Conservation (phyloP, 176 grass and related monocot species). For the Tuctoria greenei region DNA sequence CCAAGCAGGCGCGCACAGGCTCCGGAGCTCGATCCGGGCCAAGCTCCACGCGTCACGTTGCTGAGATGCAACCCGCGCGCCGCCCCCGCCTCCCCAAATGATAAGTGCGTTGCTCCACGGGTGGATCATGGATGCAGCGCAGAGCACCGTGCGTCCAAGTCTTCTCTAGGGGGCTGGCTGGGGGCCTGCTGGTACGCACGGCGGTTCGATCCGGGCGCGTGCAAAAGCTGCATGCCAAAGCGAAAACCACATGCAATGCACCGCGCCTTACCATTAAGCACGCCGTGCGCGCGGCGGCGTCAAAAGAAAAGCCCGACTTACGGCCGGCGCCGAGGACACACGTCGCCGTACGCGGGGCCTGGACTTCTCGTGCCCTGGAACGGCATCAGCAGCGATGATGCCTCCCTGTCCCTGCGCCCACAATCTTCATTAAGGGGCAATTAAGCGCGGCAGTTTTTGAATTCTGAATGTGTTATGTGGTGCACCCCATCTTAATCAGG, state of each 20-base stretch:
- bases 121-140: not conserved
- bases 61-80: not conserved
- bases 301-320: not conserved
- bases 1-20: not conserved
- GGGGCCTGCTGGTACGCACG: not conserved
- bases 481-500: too few relatives aligned
- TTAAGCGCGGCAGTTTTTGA: too few relatives aligned
- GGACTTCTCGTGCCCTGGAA: conserved; percentile 25
- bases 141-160: too few relatives aligned
- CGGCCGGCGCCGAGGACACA: not conserved
- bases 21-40: not conserved
- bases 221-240: conserved; percentile 7
- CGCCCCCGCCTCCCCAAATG: not conserved
- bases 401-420: too few relatives aligned
- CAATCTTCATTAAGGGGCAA: too few relatives aligned
- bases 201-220: not conserved
- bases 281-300: not conserved
- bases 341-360: conserved; percentile 21
- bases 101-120: not conserved
- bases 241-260: not conserved
- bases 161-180: too few relatives aligned
- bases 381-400: conserved; percentile 27
- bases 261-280: not conserved
- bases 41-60: not conserved
- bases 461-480: too few relatives aligned